Base-by-base conservation (phyloP, 257 asterid species). In the Eucommia ulmoides region DNA sequence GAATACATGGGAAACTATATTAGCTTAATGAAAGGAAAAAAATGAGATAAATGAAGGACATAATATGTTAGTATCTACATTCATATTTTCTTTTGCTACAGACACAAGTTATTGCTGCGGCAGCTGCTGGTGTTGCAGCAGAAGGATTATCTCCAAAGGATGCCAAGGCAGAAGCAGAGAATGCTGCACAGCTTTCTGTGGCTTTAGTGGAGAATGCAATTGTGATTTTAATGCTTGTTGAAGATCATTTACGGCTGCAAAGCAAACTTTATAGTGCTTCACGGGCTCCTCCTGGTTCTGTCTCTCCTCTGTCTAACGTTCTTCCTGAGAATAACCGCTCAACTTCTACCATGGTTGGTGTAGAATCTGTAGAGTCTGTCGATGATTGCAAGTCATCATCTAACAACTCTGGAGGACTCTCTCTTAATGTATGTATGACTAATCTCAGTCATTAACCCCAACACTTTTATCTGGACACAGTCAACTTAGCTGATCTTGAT, bases 121-220 rank as follows among this genome's bases (percentile, higher is more conserved):
- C 98, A n/a, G 93, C 98, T 56, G 98, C 98, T 85, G 94, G 93
- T 60, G 93, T 85, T 67, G 98, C 98, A 33, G 94, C 98, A 41
- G 98, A 75, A 61, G 94, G 98, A 52, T 72, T 89, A 78, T 58
- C 84, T 35, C 94, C 98, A 60, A 77, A 56, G 73, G 87, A 75
- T 63, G 94, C 98, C 11, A 89, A 82, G 81, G 65, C 79, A 54
- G 94, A 73, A 72, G 98, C 98, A 56, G 96, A 85, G 56, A 85
- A 89, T 71, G 96, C 98, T 57, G 93, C 98, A 59, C 98, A 85
- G 70, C 93, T 80, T 68, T 85, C 98, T 38, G 98, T 89, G 41
- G 87, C 93, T 71, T 74, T 89, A 83, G 96, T 89, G 67, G 98
- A 89, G 84, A 89, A 89, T 65, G 91, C 98, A 55, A 89, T 89